phyloP scores from a whole-genome alignment of 2,329 filamentous ascomycete species.

The Ceratocystis huliohia region DNA sequence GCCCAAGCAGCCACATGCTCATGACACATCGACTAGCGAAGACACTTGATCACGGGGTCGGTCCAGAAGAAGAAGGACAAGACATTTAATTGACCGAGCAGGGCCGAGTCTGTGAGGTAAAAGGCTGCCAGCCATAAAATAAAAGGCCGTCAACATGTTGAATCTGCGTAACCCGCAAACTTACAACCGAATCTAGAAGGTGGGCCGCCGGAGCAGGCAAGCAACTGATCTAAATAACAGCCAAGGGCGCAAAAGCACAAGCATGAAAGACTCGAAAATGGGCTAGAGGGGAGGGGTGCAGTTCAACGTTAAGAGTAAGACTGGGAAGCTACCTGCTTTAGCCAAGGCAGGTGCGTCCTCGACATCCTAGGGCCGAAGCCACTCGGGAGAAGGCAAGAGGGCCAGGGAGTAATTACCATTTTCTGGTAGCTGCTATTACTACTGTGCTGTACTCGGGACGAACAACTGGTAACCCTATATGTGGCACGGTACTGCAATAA shows the following conservation, averaged over 20 bases:
- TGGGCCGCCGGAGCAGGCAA: background rate
- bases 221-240: background rate
- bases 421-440: background rate
- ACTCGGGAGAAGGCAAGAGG: background rate
- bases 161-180: background rate
- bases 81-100: background rate
- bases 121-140: background rate
- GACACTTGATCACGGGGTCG: background rate
- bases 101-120: background rate
- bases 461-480: too few species aligned
- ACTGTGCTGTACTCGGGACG: too few species aligned
- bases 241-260: background rate
- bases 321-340: background rate
- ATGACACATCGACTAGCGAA: background rate
- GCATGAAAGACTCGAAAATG: background rate
- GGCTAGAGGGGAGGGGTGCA: background rate
- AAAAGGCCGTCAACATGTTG: background rate
- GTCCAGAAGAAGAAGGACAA: background rate
- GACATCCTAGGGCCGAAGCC: background rate
- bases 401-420: background rate
- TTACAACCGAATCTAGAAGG: background rate
- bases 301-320: background rate
- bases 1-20: background rate
- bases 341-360: background rate
- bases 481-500: too few species aligned